Evolutionary conservation across 768 basidiomycete species (phyloP).

Genomic region (Pisolithus orientalis): DNA sequence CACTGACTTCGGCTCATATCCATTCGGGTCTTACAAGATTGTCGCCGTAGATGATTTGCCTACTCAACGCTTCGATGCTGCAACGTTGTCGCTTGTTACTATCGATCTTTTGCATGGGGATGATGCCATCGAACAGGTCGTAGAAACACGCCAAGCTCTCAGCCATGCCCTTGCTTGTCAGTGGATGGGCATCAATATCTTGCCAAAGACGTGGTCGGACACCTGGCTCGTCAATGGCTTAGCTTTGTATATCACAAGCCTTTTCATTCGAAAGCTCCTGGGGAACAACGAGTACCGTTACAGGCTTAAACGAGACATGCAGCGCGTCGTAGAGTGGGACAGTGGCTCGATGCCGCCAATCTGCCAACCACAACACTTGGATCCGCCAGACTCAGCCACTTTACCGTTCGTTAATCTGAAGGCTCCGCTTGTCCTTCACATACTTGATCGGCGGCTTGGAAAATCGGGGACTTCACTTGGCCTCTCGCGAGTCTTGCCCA

Average conservation of each 20-base stretch:
- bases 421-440: conserved; percentile 92
- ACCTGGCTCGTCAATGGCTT: conserved; percentile 96
- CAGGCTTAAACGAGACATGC: conserved; percentile 93
- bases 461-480: conserved; percentile 95
- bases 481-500: conserved; percentile 89
- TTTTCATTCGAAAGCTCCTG: conserved; percentile 80
- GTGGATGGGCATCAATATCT: conserved; percentile 96
- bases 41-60: conserved; percentile 91
- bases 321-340: conserved; percentile 83
- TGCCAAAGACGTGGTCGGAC: conserved; percentile 89
- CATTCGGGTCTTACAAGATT: conserved; percentile 90
- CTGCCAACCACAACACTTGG: conserved; percentile 79
- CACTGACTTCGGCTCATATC: conserved; percentile 91
- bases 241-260: conserved; percentile 81
- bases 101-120: conserved; percentile 82
- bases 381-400: conserved; percentile 75
- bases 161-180: conserved; percentile 89
- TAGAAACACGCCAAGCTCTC: conserved; percentile 83
- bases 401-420: conserved; percentile 93
- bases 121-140: conserved; percentile 86
- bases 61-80: conserved; percentile 74
- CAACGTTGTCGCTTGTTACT: conserved; percentile 74
- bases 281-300: conserved; percentile 98
- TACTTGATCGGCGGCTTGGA: conserved; percentile 86
- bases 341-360: conserved; percentile 87